Evolutionary conservation across 1,284 basidiomycete genomes (phyloP).

Genomic region (Melampsora americana): DNA sequence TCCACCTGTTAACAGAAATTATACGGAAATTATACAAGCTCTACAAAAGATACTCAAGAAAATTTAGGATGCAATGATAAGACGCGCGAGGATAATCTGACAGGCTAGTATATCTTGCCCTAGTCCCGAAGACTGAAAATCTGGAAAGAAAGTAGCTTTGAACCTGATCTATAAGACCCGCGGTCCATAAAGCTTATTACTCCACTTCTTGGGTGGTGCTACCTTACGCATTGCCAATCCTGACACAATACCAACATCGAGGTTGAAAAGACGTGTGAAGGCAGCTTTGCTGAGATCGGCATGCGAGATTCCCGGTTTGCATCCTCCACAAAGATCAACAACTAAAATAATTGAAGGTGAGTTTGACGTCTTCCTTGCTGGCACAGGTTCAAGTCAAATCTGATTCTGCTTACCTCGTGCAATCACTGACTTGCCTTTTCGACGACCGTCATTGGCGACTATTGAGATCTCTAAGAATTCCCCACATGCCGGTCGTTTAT

Average conservation of each 20-base stretch:
- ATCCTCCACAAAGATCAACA: slow-evolving; percentile 49
- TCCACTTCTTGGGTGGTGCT: slow-evolving; percentile 41
- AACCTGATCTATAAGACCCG: neutral
- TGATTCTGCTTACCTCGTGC: slow-evolving; percentile 44
- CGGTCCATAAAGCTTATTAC: slow-evolving; percentile 31
- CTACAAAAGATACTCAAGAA: no score
- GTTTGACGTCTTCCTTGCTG: neutral
- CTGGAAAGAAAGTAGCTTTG: no score
- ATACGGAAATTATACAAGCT: no score
- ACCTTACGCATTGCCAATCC: slow-evolving; percentile 39
- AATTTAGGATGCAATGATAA: no score
- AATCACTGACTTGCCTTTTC: slow-evolving; percentile 45
- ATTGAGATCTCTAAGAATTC: slow-evolving; percentile 36
- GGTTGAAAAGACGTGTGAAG: slow-evolving; percentile 47
- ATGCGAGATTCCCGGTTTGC: slow-evolving; percentile 47
- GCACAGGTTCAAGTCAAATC: neutral
- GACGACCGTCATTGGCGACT: slow-evolving; percentile 1
- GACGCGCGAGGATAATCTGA: no score
- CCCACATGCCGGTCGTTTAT: slow-evolving; percentile 29
- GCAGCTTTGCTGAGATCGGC: slow-evolving; percentile 49
- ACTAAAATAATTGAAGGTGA: slow-evolving; percentile 34
- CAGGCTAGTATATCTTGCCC: no score
- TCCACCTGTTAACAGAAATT: no score
- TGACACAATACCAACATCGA: slow-evolving; percentile 47
- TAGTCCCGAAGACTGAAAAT: no score